Evolutionary conservation across 805 yeast species (phyloP), one percentile per base, ranked within the genome.

Genomic region (Metschnikowia dekortorum): DNA sequence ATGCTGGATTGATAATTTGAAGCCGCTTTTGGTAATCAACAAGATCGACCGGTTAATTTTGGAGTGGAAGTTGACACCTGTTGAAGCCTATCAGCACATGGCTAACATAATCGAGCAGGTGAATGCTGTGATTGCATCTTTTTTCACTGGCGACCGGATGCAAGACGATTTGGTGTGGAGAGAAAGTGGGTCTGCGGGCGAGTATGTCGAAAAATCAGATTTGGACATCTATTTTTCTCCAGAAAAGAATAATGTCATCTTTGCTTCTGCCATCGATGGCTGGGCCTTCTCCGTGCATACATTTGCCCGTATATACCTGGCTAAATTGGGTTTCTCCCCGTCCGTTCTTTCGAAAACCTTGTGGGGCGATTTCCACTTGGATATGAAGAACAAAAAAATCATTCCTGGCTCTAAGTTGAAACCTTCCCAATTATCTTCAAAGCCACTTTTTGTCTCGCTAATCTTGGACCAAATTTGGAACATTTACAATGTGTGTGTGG

Each of bases 271-370:
- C 1, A 75, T 87, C 16, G 99, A 94, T 69, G 98, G 98, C 10
- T 94, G 99, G 98, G 99, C 98, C 1, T 94, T 94, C 67, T 87
- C 89, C 39, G 75, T 94, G 45, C 82, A 88, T 46, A 96, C 94
- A 57, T 87, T 94, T 67, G 87, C 97, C 7, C 84, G 86, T 50
- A 82, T 94, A 33, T 89, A 89, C 64, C 94, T 86, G 69, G 81
- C 81, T 44, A 89, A 89, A 60, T 71, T 92, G 16, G 97, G 96
- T 0, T 85, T 92, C 57, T 87, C 88, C 55, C 83, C 90, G 54
- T 81, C 82, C 16, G 88, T 82, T 48, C 75, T 94, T 41, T 84
- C 85, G 51, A 87, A 87, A 61, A 89, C 90, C n/a, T 73, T 94
- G 4, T 94, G 98, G 98, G 99, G 99, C 36, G 97, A 92, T 62